phyloP scores from a whole-genome alignment of 2,329 filamentous ascomycete species.

The Venturia aucupariae region DNA sequence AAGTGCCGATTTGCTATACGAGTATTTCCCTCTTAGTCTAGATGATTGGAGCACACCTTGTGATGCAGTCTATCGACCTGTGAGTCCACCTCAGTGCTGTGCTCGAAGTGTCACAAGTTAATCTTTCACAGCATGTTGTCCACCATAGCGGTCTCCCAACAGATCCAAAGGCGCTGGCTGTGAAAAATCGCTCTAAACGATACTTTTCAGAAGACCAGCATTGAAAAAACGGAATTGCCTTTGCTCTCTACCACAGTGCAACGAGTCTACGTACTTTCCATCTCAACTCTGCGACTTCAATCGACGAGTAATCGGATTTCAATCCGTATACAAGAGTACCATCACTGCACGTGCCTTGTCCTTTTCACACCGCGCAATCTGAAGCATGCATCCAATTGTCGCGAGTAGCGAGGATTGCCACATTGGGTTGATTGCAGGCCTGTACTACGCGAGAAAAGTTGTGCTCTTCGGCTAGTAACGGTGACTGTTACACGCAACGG shows the following conservation, averaged over 20 bases:
- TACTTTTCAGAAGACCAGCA: conserved; percentile 39
- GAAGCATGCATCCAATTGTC: not conserved
- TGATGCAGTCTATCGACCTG: conserved; percentile 76
- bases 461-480: not conserved
- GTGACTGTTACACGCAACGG: not conserved
- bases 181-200: conserved; percentile 36
- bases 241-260: not conserved
- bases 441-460: not conserved
- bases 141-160: conserved; percentile 61
- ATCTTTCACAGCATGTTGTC: conserved; percentile 65
- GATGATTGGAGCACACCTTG: conserved; percentile 92
- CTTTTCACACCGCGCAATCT: not conserved
- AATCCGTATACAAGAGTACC: not conserved
- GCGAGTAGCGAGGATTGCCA: not conserved
- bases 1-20: conserved; percentile 76
- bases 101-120: not conserved
- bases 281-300: not conserved
- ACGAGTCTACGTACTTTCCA: not conserved
- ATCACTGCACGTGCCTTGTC: not conserved
- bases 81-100: not conserved
- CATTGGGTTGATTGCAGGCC: not conserved
- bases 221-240: not conserved
- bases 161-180: conserved; percentile 37
- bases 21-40: conserved; percentile 85
- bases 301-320: not conserved